Base-by-base conservation (phyloP, 1,139 yeast genomes). In the Yamadazyma conglobata region DNA sequence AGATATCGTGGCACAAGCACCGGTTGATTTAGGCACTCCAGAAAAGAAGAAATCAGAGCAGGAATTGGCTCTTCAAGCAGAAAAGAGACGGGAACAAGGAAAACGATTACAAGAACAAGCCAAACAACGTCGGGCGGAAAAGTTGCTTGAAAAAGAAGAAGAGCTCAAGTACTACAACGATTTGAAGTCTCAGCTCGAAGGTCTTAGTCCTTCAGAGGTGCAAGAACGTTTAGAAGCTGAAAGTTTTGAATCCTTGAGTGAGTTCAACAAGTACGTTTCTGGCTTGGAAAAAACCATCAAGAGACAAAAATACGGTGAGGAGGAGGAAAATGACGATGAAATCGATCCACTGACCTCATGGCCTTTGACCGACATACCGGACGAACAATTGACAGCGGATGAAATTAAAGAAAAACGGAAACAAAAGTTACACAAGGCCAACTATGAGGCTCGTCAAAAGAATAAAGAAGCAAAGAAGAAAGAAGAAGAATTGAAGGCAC, bases 91-190 rank as follows among this genome's bases (percentile, higher is more conserved):
- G 46, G 96, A 89, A 52, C 86, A 85, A 43, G 97, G 96, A 4
- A 75, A 80, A 42, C 68, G 95, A 43, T 66, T 93, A 38, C 97
- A 91, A 57, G 95, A 87, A 48, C 96, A 88, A 56, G 97, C 97
- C 0, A 88, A 83, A 43, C 81, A 79, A 46, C 82, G 81, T 45
- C 66, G 98, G 35, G 57, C 77, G 5, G 96, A 89, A 50, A 88
- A 86, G 50, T 61, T 87, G 31, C 66, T 76, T 15, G 86, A 86
- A 48, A 86, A 86, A 44, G 93, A 88, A 46, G 77, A 81, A 44
- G 96, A 91, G 50, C 74, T 70, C 43, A 82, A 73, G 30, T 86
- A 87, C 50, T 88, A 79, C 50, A 56, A 73, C 2, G 70, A 71
- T 20, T 60, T 89, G 30, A 73, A 69, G 44, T 72, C 64, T 10